A percentile compares a stretch with the other conserved stretches of the same genome.
These are phyloP conservation scores for Ophiostoma sp. DNA, from an alignment of 2,329 filamentous ascomycete genomes.

Conservation along the genomic window DNA sequence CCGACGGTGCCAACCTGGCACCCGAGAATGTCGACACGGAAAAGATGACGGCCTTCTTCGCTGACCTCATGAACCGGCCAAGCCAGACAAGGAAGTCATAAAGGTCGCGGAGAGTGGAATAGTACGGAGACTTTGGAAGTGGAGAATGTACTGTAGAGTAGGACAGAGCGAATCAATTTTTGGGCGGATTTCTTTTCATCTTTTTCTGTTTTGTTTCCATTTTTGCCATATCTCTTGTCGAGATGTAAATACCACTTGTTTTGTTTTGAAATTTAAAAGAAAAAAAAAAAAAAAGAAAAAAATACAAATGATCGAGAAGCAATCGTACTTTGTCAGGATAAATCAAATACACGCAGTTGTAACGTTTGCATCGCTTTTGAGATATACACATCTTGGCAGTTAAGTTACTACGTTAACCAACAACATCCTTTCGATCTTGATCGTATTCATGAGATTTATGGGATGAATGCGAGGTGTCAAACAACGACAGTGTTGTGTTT, in stretches of 20 bases:
- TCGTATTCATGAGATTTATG: no score
- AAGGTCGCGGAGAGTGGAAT: no score
- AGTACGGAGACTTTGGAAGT: no score
- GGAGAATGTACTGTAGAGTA: neutral
- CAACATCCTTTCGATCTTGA: no score
- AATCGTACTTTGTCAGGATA: no score
- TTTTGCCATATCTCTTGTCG: neutral
- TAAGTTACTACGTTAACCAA: no score
- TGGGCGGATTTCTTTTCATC: neutral
- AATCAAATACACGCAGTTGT: no score
- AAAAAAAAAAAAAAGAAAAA: neutral
- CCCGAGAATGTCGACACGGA: constrained; percentile 53
- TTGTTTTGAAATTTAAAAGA: neutral
- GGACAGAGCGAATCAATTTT: constrained; percentile 1
- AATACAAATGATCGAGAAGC: no score
- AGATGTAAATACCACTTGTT: neutral
- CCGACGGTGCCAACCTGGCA: neutral
- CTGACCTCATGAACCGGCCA: constrained; percentile 56
- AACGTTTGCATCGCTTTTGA: no score
- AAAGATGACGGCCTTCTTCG: constrained; percentile 61
- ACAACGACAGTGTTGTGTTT: no score
- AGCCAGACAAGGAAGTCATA: constrained; percentile 29
- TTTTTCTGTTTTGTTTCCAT: neutral
- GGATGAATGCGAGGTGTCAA: no score
- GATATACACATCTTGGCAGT: no score